Conservation (phyloP, 768 basidiomycete species). For the Pleurotus sapidus region DNA sequence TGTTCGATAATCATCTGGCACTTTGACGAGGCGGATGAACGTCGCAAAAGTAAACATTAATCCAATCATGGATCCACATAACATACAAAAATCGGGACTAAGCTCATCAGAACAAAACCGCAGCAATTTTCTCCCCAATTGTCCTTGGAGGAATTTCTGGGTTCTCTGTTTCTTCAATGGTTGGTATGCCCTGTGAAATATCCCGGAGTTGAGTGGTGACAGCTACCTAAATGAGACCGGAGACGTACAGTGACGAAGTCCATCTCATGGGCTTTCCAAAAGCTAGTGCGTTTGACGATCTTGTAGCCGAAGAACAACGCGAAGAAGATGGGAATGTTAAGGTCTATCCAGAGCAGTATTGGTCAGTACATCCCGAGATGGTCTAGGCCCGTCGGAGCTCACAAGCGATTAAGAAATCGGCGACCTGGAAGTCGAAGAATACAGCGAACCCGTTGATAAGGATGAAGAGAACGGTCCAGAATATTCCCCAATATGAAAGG, state of each 20-base stretch:
- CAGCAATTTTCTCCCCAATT: conserved; percentile 46
- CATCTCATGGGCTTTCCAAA: conserved; percentile 61
- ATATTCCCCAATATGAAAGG: conserved; percentile 66
- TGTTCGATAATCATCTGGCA: no score
- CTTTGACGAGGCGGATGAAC: no score
- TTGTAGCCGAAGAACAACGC: conserved; percentile 41
- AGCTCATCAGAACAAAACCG: conserved; percentile 42
- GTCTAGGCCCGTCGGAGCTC: conserved; percentile 25
- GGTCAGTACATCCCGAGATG: background rate
- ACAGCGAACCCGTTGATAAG: conserved; percentile 51
- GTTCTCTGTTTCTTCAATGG: conserved; percentile 62
- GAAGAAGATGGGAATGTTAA: conserved; percentile 45
- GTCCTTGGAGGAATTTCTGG: conserved; percentile 48
- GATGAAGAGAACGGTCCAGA: conserved; percentile 63
- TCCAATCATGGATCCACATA: no score
- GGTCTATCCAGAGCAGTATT: conserved; percentile 12
- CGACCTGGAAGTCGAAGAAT: conserved; percentile 60
- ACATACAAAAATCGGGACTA: background rate
- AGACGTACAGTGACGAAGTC: conserved; percentile 62
- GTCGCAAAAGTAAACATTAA: no score
- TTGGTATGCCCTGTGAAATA: conserved; percentile 53
- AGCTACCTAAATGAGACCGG: background rate
- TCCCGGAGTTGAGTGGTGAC: no score
- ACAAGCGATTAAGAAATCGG: conserved; percentile 50
- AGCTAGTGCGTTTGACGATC: conserved; percentile 29